phyloP scores from a whole-genome alignment of 352 stramenopile genomes.

The Halophytophthora polymorphica region DNA sequence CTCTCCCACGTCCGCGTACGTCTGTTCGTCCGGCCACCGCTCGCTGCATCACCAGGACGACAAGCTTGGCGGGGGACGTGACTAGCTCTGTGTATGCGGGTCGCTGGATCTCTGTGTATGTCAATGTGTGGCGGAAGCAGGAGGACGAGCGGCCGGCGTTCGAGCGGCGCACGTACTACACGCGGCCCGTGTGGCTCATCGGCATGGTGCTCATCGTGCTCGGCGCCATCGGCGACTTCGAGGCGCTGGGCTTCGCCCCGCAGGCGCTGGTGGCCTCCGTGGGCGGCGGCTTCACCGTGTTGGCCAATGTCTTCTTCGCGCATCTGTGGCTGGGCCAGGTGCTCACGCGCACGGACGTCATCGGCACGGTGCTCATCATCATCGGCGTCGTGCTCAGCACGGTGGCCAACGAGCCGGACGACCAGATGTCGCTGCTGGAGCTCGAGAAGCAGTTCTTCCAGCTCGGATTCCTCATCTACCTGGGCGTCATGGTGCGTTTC shows the following conservation, averaged over 20 bases:
- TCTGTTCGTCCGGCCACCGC: too few species aligned
- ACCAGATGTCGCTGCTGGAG: conserved; percentile 73
- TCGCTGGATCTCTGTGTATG: too few species aligned
- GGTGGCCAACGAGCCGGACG: conserved; percentile 75
- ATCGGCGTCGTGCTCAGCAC: conserved; percentile 80
- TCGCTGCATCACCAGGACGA: too few species aligned
- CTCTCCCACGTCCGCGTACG: conserved; percentile 79
- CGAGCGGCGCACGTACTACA: conserved; percentile 75
- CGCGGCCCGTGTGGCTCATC: conserved; percentile 78
- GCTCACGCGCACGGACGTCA: conserved; percentile 59
- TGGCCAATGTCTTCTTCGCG: conserved; percentile 89
- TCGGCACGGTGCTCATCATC: conserved; percentile 77
- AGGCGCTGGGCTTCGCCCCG: conserved; percentile 82
- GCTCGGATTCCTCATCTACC: conserved; percentile 72
- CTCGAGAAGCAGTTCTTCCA: conserved; percentile 81
- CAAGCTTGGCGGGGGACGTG: too few species aligned
- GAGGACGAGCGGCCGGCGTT: conserved; percentile 69
- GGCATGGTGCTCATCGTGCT: conserved; percentile 79
- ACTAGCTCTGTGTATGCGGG: too few species aligned
- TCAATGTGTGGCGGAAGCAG: conserved; percentile 11
- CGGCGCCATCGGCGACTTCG: conserved; percentile 84
- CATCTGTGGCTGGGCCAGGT: conserved; percentile 83
- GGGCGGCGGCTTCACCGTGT: conserved; percentile 80
- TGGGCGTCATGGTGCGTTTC: conserved; percentile 62
- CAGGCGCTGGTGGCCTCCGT: conserved; percentile 85